Base-by-base conservation (phyloP, 73 alveolate genomes). In the Blepharisma japonicum region DNA sequence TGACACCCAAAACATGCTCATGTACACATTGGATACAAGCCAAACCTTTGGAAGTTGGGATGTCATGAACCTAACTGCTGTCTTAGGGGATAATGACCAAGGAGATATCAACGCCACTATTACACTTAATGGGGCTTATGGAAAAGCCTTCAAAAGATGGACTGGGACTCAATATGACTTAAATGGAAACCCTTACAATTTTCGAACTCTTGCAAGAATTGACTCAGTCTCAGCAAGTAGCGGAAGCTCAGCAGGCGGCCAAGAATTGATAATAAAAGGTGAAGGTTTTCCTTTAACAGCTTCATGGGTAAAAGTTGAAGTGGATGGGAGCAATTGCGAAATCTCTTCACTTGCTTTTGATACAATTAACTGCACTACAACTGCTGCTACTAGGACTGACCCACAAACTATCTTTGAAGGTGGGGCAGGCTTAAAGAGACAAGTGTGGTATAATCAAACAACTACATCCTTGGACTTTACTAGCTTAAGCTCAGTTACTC, bases 221-320 rank as follows among this genome's bases (percentile, higher is more conserved):
- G 74, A 61, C 23, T 11, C 14, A 20, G 47, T 61, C 74, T 61
- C 74, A 18, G 47, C 14, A 8, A n/a, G 23, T 5, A 39, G 23
- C 14, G 74, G 74, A n/a, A 61, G 74, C 74, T 25, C 38, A 18
- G 74, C 74, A 20, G 74, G 74, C 2, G 74, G 74, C 14, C 74
- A 14, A 14, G 49, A 61, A 61, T 9, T 61, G 18, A 61, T 48
- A 14, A 14, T 61, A 14, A n/a, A 14, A 61, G 74, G 74, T 14
- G 74, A n/a, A 20, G 74, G 74, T 2, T 61, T 61, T 25, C 46
- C 46, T 14, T 14, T 14, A 61, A 25, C 14, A 8, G n/a, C 74
- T 18, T 9, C 18, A 2, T n/a, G 11, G 14, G 14, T 14, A 14
- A 25, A 61, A 2, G 23, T 61, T 39, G 23, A 25, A 61, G 74